These are phyloP conservation scores for Metarhizium guizhouense DNA, from an alignment of 2,329 filamentous ascomycete genomes.

Conservation along the genomic window DNA sequence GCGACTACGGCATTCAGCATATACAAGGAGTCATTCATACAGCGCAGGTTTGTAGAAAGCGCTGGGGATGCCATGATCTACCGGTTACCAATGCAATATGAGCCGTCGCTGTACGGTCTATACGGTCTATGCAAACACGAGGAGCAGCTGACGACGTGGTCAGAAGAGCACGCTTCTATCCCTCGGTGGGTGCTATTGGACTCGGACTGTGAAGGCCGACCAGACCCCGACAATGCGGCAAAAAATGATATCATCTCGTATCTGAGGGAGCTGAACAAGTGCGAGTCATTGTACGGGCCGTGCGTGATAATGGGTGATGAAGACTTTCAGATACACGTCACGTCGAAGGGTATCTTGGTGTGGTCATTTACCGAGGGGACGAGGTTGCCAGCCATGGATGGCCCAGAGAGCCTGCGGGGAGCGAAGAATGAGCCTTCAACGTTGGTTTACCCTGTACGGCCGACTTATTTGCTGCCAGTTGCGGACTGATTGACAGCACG, in stretches of 20 bases:
- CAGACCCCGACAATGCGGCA: neutral
- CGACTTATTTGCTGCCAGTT: neutral
- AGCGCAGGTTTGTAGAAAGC: neutral
- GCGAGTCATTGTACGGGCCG: neutral
- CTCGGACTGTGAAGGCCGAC: neutral
- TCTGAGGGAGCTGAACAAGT: neutral
- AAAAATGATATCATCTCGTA: neutral
- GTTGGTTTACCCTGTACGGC: neutral
- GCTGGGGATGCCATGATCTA: neutral
- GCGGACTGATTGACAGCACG: neutral
- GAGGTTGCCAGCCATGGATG: neutral
- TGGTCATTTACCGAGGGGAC: neutral
- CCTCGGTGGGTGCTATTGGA: neutral
- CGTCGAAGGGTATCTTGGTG: neutral
- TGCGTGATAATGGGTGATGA: slow-evolving; percentile 2
- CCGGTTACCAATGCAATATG: neutral
- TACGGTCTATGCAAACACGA: neutral
- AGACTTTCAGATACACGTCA: slow-evolving; percentile 2
- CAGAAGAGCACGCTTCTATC: neutral
- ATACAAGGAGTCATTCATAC: slow-evolving; percentile 4
- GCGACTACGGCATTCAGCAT: slow-evolving; percentile 3
- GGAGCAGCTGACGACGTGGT: slow-evolving; percentile 1
- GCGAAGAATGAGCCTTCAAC: neutral
- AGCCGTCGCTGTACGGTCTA: neutral
- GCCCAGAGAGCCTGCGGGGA: neutral